Percentiles rank a stretch among this genome's conserved stretches.
phyloP scores from a whole-genome alignment of 805 yeast species.

The Wickerhamiella azymoides region DNA sequence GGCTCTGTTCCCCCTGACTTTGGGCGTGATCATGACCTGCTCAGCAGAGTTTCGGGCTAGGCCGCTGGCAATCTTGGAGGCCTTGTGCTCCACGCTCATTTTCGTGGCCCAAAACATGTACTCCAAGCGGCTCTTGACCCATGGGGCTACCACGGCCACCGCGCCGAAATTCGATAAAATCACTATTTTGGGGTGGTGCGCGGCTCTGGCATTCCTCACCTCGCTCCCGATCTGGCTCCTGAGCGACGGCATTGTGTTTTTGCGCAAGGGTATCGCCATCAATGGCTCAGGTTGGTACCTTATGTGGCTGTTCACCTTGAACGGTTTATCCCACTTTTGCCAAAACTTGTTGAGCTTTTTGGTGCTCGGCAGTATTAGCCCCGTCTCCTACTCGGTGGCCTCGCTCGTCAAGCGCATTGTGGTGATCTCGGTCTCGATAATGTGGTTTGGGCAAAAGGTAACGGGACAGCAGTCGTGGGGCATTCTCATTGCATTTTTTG shows the following conservation, averaged over 20 bases:
- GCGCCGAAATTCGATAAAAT: slow-evolving; percentile 54
- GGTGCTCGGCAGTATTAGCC: slow-evolving; percentile 64
- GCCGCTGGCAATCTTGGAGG: slow-evolving; percentile 51
- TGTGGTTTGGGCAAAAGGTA: slow-evolving; percentile 39
- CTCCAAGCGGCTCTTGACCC: slow-evolving; percentile 65
- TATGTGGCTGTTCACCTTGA: slow-evolving; percentile 35
- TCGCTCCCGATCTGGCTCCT: slow-evolving; percentile 63
- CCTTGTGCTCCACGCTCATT: slow-evolving; percentile 52
- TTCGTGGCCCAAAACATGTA: slow-evolving; percentile 81
- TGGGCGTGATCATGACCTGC: slow-evolving; percentile 66
- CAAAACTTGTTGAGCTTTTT: slow-evolving; percentile 76
- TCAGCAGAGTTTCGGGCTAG: slow-evolving; percentile 32
- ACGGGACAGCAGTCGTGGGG: slow-evolving; percentile 29
- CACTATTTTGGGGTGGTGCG: slow-evolving; percentile 68
- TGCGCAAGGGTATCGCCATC: slow-evolving; percentile 12
- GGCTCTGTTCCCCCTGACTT: slow-evolving; percentile 63
- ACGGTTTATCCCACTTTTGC: slow-evolving; percentile 63
- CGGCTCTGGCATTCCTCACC: slow-evolving; percentile 52
- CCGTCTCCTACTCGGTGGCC: slow-evolving; percentile 77
- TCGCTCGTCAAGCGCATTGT: slow-evolving; percentile 81
- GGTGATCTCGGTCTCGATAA: slow-evolving; percentile 63
- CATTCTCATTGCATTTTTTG: slow-evolving; percentile 28
- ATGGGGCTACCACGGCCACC: slow-evolving; percentile 13
- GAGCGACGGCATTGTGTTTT: slow-evolving; percentile 35
- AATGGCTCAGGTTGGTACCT: slow-evolving; percentile 25